Base-by-base conservation (phyloP, 2,329 filamentous ascomycete genomes). In the Knufia fluminis region DNA sequence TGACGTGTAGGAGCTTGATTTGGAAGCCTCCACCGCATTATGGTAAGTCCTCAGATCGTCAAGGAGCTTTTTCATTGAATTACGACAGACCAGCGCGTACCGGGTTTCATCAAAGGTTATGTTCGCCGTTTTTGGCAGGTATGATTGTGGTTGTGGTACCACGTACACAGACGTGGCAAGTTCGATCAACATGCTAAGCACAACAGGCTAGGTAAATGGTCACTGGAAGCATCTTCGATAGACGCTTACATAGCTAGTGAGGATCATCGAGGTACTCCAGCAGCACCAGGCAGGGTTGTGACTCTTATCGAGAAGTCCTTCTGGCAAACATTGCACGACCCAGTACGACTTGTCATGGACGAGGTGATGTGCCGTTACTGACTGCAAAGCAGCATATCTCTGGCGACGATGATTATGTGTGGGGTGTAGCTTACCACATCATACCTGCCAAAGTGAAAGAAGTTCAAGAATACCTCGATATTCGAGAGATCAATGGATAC, bases 91-190 rank as follows among this genome's bases (percentile, higher is more conserved):
- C 78, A 80, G 59, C 78, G 89, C 50, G 73, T 97, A 23, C 86
- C 89, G 1, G 92, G 91, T 42, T 96, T 88, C 73, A 89, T 97
- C 19, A 85, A 82, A 58, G 89, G 90, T 59, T 98, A 96, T 66
- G 90, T 98, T 35, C 82, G 92, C 51, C 79, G 92, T 32, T 97
- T 98, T 69, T 98, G 92, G 92, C 92, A 98, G 82, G 91, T 94
- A 75, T 60, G 84, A 67, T 19, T 38, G 43, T 26, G 26, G 26
- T 22, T 28, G 35, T 28, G 6, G n/a, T 3, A 24, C 10, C 33
- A 7, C 4, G 22, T 10, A 26, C n/a, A 8, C 22, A 26, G 10
- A 22, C 38, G 53, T 19, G 17, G 49, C 52, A 36, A 26, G 23
- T 51, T 40, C 53, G 26, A 40, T 44, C 26, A 33, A 28, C n/a